A percentile compares a stretch with the other conserved stretches of the same genome.
These are phyloP conservation scores for Thermoascus crustaceus DNA, from an alignment of 2,329 filamentous ascomycete genomes.

Conservation along the genomic window DNA sequence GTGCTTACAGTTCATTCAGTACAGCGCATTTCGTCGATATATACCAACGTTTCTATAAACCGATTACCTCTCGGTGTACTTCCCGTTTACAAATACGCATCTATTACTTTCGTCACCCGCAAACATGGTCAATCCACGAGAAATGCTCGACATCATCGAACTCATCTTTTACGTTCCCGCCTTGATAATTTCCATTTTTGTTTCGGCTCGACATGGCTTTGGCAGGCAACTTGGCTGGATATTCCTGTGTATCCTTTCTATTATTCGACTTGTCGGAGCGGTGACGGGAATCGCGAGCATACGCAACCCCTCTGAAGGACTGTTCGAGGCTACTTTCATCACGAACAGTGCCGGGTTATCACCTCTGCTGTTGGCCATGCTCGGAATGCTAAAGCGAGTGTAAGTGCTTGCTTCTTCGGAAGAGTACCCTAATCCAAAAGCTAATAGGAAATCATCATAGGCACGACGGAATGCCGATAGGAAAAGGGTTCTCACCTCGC, in stretches of 20 bases:
- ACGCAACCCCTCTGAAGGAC: background rate
- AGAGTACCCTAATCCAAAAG: background rate
- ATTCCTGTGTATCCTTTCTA: background rate
- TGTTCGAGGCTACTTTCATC: background rate
- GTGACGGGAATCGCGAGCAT: background rate
- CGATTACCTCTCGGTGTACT: too few relatives aligned
- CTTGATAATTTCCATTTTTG: background rate
- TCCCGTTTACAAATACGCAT: too few relatives aligned
- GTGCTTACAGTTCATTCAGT: too few relatives aligned
- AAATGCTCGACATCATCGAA: too few relatives aligned
- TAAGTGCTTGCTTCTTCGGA: slow-evolving; percentile 1
- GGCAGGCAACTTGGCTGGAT: slow-evolving; percentile 3
- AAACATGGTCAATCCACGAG: too few relatives aligned
- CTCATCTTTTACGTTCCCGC: background rate
- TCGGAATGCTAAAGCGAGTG: slow-evolving; percentile 3
- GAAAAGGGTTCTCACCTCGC: background rate
- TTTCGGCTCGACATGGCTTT: slow-evolving; percentile 1
- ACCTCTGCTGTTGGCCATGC: background rate
- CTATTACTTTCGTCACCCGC: too few relatives aligned
- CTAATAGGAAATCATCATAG: background rate
- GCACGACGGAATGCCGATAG: background rate
- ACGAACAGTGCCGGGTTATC: slow-evolving; percentile 1
- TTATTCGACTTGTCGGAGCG: background rate
- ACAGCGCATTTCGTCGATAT: too few relatives aligned
- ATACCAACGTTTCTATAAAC: too few relatives aligned